These are phyloP conservation scores for Dioszegia aurantiaca DNA, from an alignment of 768 basidiomycete species.

Conservation along the genomic window DNA sequence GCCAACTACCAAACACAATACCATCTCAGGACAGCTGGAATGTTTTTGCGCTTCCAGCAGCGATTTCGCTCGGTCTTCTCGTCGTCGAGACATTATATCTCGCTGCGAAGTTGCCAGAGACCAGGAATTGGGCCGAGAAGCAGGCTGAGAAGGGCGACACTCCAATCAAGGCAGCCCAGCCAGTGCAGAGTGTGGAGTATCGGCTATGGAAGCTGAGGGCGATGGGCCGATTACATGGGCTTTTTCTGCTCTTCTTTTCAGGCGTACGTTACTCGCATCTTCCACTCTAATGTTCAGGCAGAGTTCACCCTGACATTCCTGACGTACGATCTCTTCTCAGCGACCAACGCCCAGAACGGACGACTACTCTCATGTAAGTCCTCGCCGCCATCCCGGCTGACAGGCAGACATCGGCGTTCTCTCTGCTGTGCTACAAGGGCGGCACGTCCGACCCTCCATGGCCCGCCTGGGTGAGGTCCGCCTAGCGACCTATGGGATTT, in stretches of 20 bases:
- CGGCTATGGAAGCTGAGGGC: constrained; percentile 62
- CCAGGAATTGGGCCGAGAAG: constrained; percentile 59
- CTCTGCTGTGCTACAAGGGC: constrained; percentile 85
- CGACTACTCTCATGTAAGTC: constrained; percentile 48
- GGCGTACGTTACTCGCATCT: constrained; percentile 49
- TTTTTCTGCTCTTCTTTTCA: constrained; percentile 86
- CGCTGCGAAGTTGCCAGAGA: constrained; percentile 75
- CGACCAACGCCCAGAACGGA: constrained; percentile 50
- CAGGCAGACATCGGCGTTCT: constrained; percentile 74
- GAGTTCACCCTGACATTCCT: constrained; percentile 97
- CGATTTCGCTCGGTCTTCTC: constrained; percentile 72
- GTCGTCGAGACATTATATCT: constrained; percentile 77
- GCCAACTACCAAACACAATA: constrained; percentile 62
- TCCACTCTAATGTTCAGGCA: constrained; percentile 58
- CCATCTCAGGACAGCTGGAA: constrained; percentile 55
- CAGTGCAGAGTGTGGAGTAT: constrained; percentile 17
- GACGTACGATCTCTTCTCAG: constrained; percentile 54
- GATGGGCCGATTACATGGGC: constrained; percentile 70
- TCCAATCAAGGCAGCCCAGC: constrained; percentile 4
- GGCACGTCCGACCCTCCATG: constrained; percentile 81
- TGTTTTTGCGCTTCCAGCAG: constrained; percentile 84
- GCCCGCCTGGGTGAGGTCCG: constrained; percentile 71
- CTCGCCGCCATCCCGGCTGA: neutral
- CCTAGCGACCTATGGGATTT: constrained; percentile 78
- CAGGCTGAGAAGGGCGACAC: constrained; percentile 25